These are phyloP conservation scores for Saksenaea oblongispora DNA, from an alignment of 371 early-diverging fungal genomes.

Conservation along the genomic window DNA sequence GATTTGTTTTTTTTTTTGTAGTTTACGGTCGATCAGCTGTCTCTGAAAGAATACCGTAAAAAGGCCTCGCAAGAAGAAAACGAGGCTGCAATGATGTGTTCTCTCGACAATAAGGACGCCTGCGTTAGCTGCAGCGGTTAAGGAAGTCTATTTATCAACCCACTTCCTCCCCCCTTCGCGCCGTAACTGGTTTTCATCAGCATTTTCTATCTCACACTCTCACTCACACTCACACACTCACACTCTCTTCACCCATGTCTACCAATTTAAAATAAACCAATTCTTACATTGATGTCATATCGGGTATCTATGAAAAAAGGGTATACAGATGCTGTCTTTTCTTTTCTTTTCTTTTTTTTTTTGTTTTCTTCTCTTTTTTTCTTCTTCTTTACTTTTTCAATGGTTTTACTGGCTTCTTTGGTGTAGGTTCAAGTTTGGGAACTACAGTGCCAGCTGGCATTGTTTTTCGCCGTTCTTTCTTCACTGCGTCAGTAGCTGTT, in stretches of 20 bases:
- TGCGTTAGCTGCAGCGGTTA: slow-evolving; percentile 90
- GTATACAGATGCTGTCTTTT: background rate
- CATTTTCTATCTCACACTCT: no score
- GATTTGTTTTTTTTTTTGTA: background rate
- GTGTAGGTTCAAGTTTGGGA: background rate
- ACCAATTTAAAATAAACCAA: background rate
- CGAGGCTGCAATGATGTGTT: slow-evolving; percentile 73
- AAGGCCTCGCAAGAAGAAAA: slow-evolving; percentile 30
- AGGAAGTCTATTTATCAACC: slow-evolving; percentile 2
- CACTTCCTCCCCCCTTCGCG: no score
- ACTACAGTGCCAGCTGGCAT: slow-evolving; percentile 9
- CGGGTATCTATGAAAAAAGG: background rate
- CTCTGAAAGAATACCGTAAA: slow-evolving; percentile 36
- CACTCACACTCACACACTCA: background rate
- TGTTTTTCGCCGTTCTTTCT: slow-evolving; percentile 37
- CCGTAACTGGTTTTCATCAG: background rate
- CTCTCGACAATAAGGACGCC: slow-evolving; percentile 88
- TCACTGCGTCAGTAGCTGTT: slow-evolving; percentile 16
- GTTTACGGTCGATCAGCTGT: slow-evolving; percentile 52
- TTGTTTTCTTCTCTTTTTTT: slow-evolving; percentile 1
- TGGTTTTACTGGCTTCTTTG: background rate
- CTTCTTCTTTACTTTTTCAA: background rate
- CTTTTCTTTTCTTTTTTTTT: background rate
- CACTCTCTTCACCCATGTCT: background rate
- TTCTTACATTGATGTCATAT: background rate